phyloP scores from a whole-genome alignment of 108 stramenopile species.

The Epipyxis sp. region DNA sequence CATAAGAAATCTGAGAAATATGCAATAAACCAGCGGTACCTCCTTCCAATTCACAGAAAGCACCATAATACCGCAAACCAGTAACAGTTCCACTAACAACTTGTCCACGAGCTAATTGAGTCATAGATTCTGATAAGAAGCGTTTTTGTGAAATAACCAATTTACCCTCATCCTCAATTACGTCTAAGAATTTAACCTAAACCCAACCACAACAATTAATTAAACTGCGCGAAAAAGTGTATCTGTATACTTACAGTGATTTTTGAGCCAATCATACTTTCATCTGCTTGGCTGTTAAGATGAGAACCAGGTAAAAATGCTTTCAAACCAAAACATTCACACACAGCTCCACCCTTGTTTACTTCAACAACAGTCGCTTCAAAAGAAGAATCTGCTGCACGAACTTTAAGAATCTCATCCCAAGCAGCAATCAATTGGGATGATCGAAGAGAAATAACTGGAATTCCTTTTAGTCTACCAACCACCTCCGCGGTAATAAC shows the following conservation, averaged over 20 bases:
- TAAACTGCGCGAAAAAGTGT: constrained; percentile 69
- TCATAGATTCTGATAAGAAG: constrained; percentile 84
- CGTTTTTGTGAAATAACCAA: constrained; percentile 88
- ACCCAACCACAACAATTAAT: neutral
- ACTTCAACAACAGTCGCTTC: constrained; percentile 74
- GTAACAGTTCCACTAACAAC: constrained; percentile 82
- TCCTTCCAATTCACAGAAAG: constrained; percentile 83
- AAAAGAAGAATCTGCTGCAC: constrained; percentile 71
- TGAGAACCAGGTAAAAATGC: constrained; percentile 94
- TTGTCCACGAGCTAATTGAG: constrained; percentile 80
- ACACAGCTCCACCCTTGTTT: constrained; percentile 79
- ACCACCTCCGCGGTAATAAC: constrained; percentile 62
- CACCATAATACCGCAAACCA: constrained; percentile 95
- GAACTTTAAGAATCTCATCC: constrained; percentile 69
- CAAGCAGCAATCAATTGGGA: constrained; percentile 87
- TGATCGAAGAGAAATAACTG: constrained; percentile 73
- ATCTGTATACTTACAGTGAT: constrained; percentile 84
- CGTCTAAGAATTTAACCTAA: constrained; percentile 48
- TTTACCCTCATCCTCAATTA: constrained; percentile 65
- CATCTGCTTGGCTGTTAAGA: constrained; percentile 72
- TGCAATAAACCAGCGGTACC: constrained; percentile 94
- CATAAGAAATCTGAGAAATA: constrained; percentile 95
- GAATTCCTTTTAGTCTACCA: constrained; percentile 69
- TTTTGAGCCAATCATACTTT: constrained; percentile 75
- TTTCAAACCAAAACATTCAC: constrained; percentile 79